Evolutionary conservation across 768 basidiomycete genomes (phyloP).

Genomic region (Serendipita sp.): DNA sequence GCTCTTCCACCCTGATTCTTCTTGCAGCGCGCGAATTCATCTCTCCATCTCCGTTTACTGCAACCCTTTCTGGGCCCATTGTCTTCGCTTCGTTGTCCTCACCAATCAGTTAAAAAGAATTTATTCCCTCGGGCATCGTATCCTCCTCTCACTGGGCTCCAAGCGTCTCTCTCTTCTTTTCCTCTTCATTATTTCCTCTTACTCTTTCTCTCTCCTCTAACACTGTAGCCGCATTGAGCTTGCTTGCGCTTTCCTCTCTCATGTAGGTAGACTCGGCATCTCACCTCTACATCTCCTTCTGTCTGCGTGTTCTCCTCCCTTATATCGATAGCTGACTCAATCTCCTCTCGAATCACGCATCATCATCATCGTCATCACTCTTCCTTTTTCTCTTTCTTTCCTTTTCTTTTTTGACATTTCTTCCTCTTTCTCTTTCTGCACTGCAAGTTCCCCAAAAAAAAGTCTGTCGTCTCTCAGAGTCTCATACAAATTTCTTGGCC

Average conservation of each 20-base stretch:
- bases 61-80: constrained; percentile 5
- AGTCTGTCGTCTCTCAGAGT: too few species aligned
- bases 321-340: constrained; percentile 20
- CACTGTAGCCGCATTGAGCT: constrained; percentile 1
- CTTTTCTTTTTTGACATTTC: constrained; percentile 19
- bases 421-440: constrained; percentile 18
- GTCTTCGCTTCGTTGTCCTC: constrained; percentile 3
- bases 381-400: constrained; percentile 15
- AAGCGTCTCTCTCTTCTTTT: constrained; percentile 9
- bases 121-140: constrained; percentile 10
- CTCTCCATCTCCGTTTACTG: constrained; percentile 3
- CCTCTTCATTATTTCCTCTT: constrained; percentile 14
- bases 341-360: constrained; percentile 12
- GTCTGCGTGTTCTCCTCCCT: constrained; percentile 16
- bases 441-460: background rate
- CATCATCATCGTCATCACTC: constrained; percentile 7
- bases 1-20: background rate
- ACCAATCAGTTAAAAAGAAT: constrained; percentile 27
- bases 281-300: constrained; percentile 1
- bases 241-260: background rate
- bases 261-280: constrained; percentile 6
- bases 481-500: too few species aligned
- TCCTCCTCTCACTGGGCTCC: constrained; percentile 6
- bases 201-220: constrained; percentile 7
- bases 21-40: background rate